Base-by-base conservation (phyloP, 2,329 filamentous ascomycete genomes). In the Cladosporium velox region DNA sequence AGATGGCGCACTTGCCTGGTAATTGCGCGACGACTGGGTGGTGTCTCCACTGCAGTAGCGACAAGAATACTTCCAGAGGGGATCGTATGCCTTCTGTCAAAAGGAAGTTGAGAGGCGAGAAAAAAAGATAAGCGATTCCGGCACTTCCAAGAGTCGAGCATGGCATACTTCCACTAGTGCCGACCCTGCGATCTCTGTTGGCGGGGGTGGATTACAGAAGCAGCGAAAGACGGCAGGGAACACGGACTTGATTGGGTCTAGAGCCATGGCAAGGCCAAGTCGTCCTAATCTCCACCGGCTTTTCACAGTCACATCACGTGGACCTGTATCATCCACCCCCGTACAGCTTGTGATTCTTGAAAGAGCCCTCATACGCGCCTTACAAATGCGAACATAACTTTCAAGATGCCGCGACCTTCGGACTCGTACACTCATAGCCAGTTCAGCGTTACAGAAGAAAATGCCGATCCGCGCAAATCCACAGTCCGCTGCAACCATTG, bases 401-500 rank as follows among this genome's bases (percentile, higher is more conserved):
- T 11, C 34, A 35, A 4, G 1, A 73, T 74, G 71, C 70, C 70
- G 32, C 72, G 73, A 11, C 67, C 70, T 10, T 59, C 70, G 28
- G 71, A 74, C 67, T 67, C 69, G 30, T 74, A 73, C 69, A 71
- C 71, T 14, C 72, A 73, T 59, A 59, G 67, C 3, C 71, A 75
- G 51, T 75, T 74, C 67, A 67, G 70, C 57, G 34, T 63, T 5
- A 52, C 73, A 59, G 72, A 72, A 18, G 70, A 75, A 34, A 67
- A 72, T 54, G 67, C 69, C 34, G 70, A 70, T 65, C 70, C 72
- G 34, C 30, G 26, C 21, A 11, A n/a, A 7, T 14, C 44, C 28
- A 76, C 72, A 30, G 73, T 74, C 14, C 72, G 72, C 64, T 76
- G 74, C 69, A 65, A 68, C 15, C 73, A 76, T 65, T 76, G 74